A percentile compares a stretch with the other conserved stretches of the same genome.
Conservation (phyloP, 441 rosid species). For the Gossypium lobatum region DNA sequence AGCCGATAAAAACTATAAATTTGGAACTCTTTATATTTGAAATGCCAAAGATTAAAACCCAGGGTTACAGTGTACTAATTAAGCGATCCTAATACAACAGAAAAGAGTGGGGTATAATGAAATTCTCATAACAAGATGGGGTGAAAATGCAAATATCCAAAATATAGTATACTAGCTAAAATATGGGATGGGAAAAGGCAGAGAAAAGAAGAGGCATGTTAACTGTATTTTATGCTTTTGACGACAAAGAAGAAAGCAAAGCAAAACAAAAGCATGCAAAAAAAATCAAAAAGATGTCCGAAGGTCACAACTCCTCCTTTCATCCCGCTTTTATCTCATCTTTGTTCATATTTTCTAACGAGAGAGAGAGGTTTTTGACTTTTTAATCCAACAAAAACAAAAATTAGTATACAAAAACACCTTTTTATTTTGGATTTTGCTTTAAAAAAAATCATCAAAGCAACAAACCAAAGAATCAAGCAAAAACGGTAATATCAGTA, state of each 20-base stretch:
- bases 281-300: slow-evolving; percentile 9
- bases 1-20: no score
- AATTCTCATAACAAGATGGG: slow-evolving; percentile 1
- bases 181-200: not conserved
- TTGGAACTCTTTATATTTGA: no score
- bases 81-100: not conserved
- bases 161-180: not conserved
- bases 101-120: not conserved
- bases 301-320: slow-evolving; percentile 17
- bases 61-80: not conserved
- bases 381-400: not conserved
- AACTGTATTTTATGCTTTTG: slow-evolving; percentile 3
- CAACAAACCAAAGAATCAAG: not conserved
- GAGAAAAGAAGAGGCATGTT: not conserved
- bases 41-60: no score
- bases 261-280: slow-evolving; percentile 12
- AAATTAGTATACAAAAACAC: not conserved
- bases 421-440: slow-evolving; percentile 10
- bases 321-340: slow-evolving; percentile 9
- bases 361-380: slow-evolving; percentile 18
- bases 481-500: not conserved
- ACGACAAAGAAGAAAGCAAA: slow-evolving; percentile 7
- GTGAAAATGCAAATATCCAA: not conserved
- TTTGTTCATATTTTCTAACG: not conserved
- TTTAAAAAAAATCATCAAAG: slow-evolving; percentile 17